A percentile compares a stretch with the other conserved stretches of the same genome.
phyloP scores from a whole-genome alignment of 495 filamentous ascomycete genomes.

The Aspergillus incahuasiensis region DNA sequence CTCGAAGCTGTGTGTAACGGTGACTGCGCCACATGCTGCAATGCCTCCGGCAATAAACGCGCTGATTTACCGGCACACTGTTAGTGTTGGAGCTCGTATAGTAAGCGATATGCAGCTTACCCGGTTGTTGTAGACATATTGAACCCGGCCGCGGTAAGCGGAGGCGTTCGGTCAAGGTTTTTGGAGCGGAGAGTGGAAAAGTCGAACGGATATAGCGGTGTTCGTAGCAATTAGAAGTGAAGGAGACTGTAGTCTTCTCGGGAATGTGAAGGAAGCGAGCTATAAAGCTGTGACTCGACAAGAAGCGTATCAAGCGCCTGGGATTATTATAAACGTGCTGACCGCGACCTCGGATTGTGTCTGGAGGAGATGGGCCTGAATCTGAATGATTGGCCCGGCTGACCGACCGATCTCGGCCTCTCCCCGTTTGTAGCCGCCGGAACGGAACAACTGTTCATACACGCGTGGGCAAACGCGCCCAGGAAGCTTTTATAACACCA shows the following conservation, averaged over 20 bases:
- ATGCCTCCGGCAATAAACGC: slow-evolving; percentile 92
- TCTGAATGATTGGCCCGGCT: slow-evolving; percentile 5
- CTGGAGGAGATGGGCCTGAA: neutral
- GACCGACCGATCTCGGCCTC: neutral
- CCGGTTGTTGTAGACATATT: slow-evolving; percentile 52
- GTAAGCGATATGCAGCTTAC: slow-evolving; percentile 24
- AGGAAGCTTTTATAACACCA: neutral
- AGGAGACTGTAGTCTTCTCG: neutral
- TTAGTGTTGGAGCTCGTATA: neutral
- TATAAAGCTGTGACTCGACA: neutral
- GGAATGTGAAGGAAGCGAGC: neutral
- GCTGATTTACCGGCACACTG: slow-evolving; percentile 24
- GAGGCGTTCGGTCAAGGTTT: slow-evolving; percentile 9
- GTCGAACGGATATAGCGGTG: neutral
- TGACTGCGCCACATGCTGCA: slow-evolving; percentile 94
- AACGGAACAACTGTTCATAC: slow-evolving; percentile 14
- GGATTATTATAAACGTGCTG: neutral
- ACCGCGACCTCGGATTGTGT: neutral
- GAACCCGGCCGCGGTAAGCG: slow-evolving; percentile 16
- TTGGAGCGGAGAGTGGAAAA: neutral
- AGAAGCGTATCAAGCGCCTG: neutral
- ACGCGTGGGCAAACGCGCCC: slow-evolving; percentile 5
- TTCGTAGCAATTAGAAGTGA: neutral
- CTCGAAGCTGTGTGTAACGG: slow-evolving; percentile 96
- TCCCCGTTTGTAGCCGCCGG: slow-evolving; percentile 21